Evolutionary conservation across 2,329 filamentous ascomycete genomes (phyloP).

Genomic region (Parastagonospora avenae): DNA sequence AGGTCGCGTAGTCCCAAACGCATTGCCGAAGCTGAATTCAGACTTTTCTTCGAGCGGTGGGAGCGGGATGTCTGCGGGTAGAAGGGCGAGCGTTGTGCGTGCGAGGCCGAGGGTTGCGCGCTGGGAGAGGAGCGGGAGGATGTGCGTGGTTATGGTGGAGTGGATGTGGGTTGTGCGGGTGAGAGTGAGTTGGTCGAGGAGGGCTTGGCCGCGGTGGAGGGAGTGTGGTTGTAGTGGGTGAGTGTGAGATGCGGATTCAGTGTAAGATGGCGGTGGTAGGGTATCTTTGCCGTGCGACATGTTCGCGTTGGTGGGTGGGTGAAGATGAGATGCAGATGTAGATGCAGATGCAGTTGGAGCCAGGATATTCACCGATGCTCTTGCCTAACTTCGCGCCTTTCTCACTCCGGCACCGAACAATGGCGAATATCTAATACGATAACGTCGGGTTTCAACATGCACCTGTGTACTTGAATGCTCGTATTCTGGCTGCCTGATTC

Average conservation of each 20-base stretch:
- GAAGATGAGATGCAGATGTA: background rate
- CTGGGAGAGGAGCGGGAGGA: constrained; percentile 49
- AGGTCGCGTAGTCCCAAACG: constrained; percentile 9
- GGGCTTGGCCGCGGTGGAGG: constrained; percentile 32
- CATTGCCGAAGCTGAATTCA: constrained; percentile 37
- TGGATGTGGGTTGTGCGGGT: constrained; percentile 49
- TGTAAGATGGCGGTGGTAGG: constrained; percentile 9
- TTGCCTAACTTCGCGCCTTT: background rate
- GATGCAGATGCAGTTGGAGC: too few species aligned
- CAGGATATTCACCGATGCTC: too few species aligned
- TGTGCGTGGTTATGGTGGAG: constrained; percentile 45
- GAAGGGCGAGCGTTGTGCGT: constrained; percentile 51
- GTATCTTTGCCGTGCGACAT: constrained; percentile 16
- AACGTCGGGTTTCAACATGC: constrained; percentile 6
- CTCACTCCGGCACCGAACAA: background rate
- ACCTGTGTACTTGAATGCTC: constrained; percentile 2
- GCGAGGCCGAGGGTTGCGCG: constrained; percentile 50
- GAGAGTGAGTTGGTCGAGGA: constrained; percentile 44
- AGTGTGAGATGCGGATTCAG: constrained; percentile 8
- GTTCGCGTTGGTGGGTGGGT: background rate
- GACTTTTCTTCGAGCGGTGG: constrained; percentile 29
- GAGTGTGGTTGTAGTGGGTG: constrained; percentile 1
- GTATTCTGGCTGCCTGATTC: constrained; percentile 4
- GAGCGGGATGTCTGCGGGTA: constrained; percentile 50
- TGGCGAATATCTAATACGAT: background rate